Evolutionary conservation across 2,329 filamentous ascomycete species (phyloP).

Genomic region (Pyrenochaeta sp.): DNA sequence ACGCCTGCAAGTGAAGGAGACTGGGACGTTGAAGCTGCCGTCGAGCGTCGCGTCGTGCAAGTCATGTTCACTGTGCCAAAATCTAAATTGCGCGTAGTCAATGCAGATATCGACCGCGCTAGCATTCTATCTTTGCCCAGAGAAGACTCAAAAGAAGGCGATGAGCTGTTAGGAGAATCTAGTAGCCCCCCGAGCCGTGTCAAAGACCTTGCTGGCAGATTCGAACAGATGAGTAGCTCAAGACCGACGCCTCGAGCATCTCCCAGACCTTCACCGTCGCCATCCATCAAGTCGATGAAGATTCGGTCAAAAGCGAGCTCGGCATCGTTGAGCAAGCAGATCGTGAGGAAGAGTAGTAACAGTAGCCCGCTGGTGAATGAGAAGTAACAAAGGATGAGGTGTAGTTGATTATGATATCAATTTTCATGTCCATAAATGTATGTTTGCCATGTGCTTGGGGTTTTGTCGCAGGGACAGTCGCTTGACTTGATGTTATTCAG

Average conservation of each 20-base stretch:
- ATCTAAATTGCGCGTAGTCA: constrained; percentile 87
- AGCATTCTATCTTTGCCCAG: constrained; percentile 38
- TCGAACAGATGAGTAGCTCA: constrained; percentile 33
- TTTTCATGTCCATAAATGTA: background rate
- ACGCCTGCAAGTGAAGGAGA: constrained; percentile 54
- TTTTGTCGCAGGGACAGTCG: background rate
- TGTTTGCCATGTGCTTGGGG: background rate
- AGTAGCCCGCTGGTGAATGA: constrained; percentile 6
- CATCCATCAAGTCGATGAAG: constrained; percentile 38
- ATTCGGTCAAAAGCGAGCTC: constrained; percentile 29
- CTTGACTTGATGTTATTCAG: constrained; percentile 11
- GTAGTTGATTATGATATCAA: background rate
- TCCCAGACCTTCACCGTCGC: constrained; percentile 27
- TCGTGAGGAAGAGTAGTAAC: constrained; percentile 1
- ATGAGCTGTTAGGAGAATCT: constrained; percentile 7
- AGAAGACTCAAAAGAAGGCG: constrained; percentile 21
- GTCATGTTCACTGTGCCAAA: constrained; percentile 92
- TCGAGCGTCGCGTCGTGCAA: constrained; percentile 58
- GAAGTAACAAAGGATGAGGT: background rate
- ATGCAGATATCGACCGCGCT: constrained; percentile 55
- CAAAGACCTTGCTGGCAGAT: constrained; percentile 40
- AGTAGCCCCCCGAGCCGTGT: constrained; percentile 31
- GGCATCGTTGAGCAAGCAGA: constrained; percentile 18
- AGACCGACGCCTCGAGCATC: constrained; percentile 16
- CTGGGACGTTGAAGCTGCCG: constrained; percentile 61